These are phyloP conservation scores for Astrothelium macrocarpum DNA, from an alignment of 495 filamentous ascomycete genomes.

Conservation along the genomic window DNA sequence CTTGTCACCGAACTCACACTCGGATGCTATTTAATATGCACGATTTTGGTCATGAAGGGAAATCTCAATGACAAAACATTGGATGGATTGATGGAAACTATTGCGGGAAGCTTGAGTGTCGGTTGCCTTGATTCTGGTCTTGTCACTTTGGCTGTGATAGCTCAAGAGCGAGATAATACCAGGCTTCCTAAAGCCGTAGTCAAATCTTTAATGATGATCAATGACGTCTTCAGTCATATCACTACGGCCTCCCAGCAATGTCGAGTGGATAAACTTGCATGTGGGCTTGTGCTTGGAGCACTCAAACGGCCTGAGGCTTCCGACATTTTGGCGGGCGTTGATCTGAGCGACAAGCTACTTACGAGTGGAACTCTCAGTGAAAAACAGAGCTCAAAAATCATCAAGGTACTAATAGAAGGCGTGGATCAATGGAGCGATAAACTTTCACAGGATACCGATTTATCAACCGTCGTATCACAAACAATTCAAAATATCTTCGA, in stretches of 20 bases:
- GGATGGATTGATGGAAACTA: constrained; percentile 72
- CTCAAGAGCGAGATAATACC: constrained; percentile 53
- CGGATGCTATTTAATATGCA: constrained; percentile 81
- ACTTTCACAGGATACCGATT: neutral
- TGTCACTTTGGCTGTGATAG: constrained; percentile 67
- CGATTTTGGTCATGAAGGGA: constrained; percentile 73
- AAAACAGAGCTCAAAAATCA: constrained; percentile 5
- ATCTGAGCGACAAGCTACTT: neutral
- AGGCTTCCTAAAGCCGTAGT: constrained; percentile 56
- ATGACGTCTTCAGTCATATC: constrained; percentile 48
- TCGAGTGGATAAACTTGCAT: constrained; percentile 59
- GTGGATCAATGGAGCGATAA: neutral
- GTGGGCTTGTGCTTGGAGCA: constrained; percentile 59
- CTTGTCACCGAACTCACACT: constrained; percentile 65
- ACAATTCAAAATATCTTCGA: neutral
- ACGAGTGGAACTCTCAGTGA: neutral
- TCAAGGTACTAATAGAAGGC: neutral
- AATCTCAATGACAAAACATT: constrained; percentile 64
- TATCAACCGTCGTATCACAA: neutral
- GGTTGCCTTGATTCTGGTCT: constrained; percentile 66
- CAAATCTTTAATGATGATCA: constrained; percentile 56
- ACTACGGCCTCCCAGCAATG: constrained; percentile 53
- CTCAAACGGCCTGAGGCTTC: constrained; percentile 44
- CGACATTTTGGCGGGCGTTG: neutral
- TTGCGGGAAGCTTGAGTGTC: constrained; percentile 61